Base-by-base conservation (phyloP, 2,329 filamentous ascomycete genomes). In the Cladobotryum mycophilum region DNA sequence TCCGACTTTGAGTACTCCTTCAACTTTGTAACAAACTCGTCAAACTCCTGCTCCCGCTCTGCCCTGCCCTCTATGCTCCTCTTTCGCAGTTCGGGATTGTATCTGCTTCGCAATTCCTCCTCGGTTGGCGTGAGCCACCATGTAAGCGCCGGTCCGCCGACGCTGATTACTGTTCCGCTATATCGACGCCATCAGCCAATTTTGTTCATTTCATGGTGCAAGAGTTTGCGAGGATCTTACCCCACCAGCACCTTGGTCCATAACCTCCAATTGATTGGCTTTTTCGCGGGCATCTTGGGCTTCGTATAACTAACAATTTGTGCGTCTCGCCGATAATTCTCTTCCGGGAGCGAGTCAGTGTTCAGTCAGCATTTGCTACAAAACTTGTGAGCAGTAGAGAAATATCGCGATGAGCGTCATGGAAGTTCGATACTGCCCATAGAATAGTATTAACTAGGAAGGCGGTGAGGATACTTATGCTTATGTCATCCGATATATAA, bases 41-140 rank as follows among this genome's bases (percentile, higher is more conserved):
- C 88, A 61, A 96, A 96, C 53, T 96, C 90, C 68, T 91, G 79
- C 64, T 93, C 82, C 53, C 81, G 80, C 66, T 86, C 82, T 52
- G 85, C 77, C 15, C 89, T 81, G 52, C 84, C 81, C 68, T 91
- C 90, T n/a, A 95, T 73, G 55, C 88, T 90, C 63, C 87, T 82
- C 68, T 88, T 88, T 65, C 93, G 88, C n/a, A 99, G 79, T 34
- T 97, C 93, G 1, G 92, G 92, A 68, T 92, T 97, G 74, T 97
- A 97, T 69, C 79, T 83, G 73, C 89, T 77, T 76, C 95, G 90
- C 40, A 99, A 79, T 72, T 97, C 90, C 69, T 96, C 93, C 60
- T 96, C 90, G 12, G 87, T 86, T 2, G 93, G 93, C 42, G 80
- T 80, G 43, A 95, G 73, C 67, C 84, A 95, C 70, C 85, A 81